phyloP scores from a whole-genome alignment of 208 protist genomes.

The Trypanosomatidae sp. region DNA sequence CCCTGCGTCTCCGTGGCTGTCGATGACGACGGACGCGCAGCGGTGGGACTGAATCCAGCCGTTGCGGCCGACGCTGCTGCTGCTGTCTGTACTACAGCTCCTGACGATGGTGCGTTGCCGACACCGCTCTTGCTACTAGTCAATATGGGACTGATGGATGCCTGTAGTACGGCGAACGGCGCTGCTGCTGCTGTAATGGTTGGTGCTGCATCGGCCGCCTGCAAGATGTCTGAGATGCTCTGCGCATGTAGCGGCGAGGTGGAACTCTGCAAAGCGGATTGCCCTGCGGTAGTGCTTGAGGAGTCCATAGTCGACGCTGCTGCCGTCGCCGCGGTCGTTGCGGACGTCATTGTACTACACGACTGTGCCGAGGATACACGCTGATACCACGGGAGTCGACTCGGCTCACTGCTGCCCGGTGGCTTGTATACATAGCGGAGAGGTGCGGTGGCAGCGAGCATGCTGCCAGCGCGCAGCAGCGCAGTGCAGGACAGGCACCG shows the following conservation, averaged over 20 bases:
- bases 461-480: slow-evolving; percentile 1
- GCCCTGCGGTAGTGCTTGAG: background rate
- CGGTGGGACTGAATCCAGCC: background rate
- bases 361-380: background rate
- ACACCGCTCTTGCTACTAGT: slow-evolving; percentile 9
- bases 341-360: background rate
- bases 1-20: background rate
- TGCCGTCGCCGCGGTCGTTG: background rate
- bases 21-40: background rate
- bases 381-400: slow-evolving; percentile 60
- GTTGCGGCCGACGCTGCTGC: background rate
- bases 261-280: background rate
- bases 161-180: background rate
- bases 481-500: background rate
- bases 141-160: background rate
- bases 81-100: background rate
- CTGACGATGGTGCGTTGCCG: background rate
- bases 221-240: slow-evolving; percentile 14
- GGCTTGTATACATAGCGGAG: slow-evolving; percentile 51
- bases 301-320: background rate
- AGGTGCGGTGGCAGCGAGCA: background rate
- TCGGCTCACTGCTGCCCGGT: slow-evolving; percentile 46
- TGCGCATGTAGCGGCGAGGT: slow-evolving; percentile 11
- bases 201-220: background rate
- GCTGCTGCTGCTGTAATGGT: background rate